Conservation (phyloP, 2,329 filamentous ascomycete genomes). For the Ophiocordyceps sinensis region DNA sequence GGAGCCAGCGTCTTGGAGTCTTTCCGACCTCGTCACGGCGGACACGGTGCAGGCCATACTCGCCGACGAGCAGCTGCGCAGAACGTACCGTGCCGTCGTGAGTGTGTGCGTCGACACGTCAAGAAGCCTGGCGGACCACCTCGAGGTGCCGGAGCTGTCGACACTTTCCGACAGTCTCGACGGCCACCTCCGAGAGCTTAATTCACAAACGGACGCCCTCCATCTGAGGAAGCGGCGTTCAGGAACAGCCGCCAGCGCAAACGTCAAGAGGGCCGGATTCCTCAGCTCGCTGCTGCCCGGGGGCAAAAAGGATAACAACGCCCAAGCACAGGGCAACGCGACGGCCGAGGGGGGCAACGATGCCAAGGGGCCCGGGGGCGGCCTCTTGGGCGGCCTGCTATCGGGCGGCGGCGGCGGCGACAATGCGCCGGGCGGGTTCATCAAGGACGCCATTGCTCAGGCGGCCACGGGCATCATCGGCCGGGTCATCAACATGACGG, state of each 20-base stretch:
- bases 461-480: background rate
- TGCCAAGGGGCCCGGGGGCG: background rate
- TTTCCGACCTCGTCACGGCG: background rate
- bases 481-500: slow-evolving; percentile 2
- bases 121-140: slow-evolving; percentile 2
- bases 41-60: background rate
- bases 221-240: background rate
- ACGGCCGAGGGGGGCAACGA: background rate
- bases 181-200: slow-evolving; percentile 1
- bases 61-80: slow-evolving; percentile 3
- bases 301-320: no score
- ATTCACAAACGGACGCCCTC: background rate
- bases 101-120: slow-evolving; percentile 6
- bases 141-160: slow-evolving; percentile 4
- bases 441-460: slow-evolving; percentile 1
- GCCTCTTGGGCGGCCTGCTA: background rate
- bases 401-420: background rate
- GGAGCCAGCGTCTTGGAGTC: no score
- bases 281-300: background rate
- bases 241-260: background rate
- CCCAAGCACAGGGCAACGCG: background rate
- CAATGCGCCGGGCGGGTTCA: background rate
- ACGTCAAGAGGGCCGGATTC: background rate
- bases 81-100: slow-evolving; percentile 5
- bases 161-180: slow-evolving; percentile 5